Evolutionary conservation across 495 filamentous ascomycete species (phyloP), one percentile per base, ranked within the genome.

Genomic region (Neurospora sp.): DNA sequence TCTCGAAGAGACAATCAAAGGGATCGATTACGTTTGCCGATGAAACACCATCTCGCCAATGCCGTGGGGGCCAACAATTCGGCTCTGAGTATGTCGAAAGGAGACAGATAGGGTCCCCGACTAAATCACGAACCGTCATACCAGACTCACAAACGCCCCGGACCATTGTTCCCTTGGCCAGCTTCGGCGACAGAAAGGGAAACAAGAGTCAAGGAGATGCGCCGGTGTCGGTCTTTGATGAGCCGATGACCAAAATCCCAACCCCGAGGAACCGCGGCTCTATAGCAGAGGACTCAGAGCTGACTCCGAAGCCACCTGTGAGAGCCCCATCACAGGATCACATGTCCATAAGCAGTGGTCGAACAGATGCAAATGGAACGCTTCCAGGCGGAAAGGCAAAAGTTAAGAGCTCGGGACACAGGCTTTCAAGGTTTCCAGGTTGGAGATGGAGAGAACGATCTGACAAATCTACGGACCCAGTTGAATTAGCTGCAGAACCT

Each of bases 401-500:
- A n/a, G n/a, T 40, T 16, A 59, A 72, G 10, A 53, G 73, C 10
- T 70, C 74, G 35, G 72, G 71, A 14, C 70, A 69, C 10, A 74
- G 72, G 20, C 71, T 71, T 2, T 73, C 75, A 18, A 75, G 70
- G 27, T 39, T 74, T 20, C 27, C 73, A n/a, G 72, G 59, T 14
- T 77, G 73, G 73, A 73, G 39, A 68, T 70, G 71, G 27, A 74
- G 70, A 40, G 74, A 75, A 16, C 73, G 59, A 12, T 39, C 61
- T 10, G 22, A 44, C n/a, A 42, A 53, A 8, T 72, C 75, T 1
- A 69, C 42, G 7, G 53, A 72, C 14, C 16, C 44, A 14, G 71
- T 45, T 20, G 53, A 65, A 35, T 37, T 27, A 65, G 27, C 14
- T 65, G 53, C 12, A 65, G 31, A 65, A 65, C 53, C 22, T 65